Percentiles rank a stretch among this genome's conserved stretches.
These are phyloP conservation scores for Ganoderma lucidum DNA, from an alignment of 1,284 basidiomycete genomes.

Conservation along the genomic window DNA sequence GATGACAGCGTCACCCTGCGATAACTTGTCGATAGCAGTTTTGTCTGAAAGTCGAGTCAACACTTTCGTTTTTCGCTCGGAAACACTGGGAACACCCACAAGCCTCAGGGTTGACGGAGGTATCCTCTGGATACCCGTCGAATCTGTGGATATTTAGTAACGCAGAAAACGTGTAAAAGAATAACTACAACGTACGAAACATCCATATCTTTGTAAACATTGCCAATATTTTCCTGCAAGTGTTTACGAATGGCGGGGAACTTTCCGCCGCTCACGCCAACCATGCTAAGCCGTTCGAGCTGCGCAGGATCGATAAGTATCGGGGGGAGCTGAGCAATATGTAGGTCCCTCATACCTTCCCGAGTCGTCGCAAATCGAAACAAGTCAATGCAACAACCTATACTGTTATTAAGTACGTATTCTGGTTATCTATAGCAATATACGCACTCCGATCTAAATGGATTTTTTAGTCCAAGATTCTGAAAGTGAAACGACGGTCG, in stretches of 20 bases:
- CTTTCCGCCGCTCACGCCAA: conserved; percentile 84
- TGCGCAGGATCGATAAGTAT: conserved; percentile 34
- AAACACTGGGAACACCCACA: conserved; percentile 59
- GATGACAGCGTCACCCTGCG: conserved; percentile 87
- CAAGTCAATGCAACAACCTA: conserved; percentile 91
- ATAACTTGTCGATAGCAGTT: conserved; percentile 81
- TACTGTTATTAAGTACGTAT: neutral
- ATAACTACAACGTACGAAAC: conserved; percentile 59
- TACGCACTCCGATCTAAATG: conserved; percentile 70
- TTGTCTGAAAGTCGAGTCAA: conserved; percentile 66
- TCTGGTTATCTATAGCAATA: neutral
- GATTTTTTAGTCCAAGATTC: neutral
- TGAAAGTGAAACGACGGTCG: neutral
- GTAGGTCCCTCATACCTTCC: conserved; percentile 65
- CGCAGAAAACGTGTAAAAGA: neutral
- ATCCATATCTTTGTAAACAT: conserved; percentile 89
- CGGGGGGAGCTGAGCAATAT: neutral
- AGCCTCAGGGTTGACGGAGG: conserved; percentile 78
- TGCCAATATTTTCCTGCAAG: conserved; percentile 83
- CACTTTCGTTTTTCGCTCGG: conserved; percentile 1
- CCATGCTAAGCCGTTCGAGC: conserved; percentile 82
- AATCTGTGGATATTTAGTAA: conserved; percentile 56
- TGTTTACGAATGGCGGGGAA: conserved; percentile 88
- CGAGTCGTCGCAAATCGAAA: conserved; percentile 88
- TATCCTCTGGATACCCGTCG: conserved; percentile 79